A percentile compares a stretch with the other conserved stretches of the same genome.
phyloP scores from a whole-genome alignment of 2,329 filamentous ascomycete species.

The Colletotrichum magnum region DNA sequence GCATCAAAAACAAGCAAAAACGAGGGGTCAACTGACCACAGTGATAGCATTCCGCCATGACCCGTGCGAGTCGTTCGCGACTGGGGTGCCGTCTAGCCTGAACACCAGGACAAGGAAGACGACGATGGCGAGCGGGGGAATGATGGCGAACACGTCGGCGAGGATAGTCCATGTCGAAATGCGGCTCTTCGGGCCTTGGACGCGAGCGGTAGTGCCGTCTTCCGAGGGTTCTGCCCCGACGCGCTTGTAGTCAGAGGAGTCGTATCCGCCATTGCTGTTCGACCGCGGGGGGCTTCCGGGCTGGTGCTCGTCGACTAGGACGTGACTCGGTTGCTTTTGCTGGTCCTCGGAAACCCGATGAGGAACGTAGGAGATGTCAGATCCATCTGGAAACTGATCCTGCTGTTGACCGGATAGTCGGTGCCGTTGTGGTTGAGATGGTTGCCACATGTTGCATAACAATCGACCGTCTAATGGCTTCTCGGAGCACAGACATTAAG shows the following conservation, averaged over 20 bases:
- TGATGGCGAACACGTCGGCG: slow-evolving; percentile 2
- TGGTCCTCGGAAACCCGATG: background rate
- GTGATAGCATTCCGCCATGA: slow-evolving; percentile 10
- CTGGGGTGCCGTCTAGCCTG: background rate
- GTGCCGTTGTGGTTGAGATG: background rate
- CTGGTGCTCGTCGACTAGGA: background rate
- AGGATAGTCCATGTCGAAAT: slow-evolving; percentile 4
- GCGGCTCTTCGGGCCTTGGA: background rate
- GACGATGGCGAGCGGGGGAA: background rate
- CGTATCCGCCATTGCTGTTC: background rate
- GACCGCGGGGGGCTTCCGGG: background rate
- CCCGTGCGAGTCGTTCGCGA: background rate
- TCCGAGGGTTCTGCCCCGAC: background rate
- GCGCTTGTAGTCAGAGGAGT: slow-evolving; percentile 4
- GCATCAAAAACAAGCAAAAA: background rate
- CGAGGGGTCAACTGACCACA: background rate
- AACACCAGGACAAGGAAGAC: slow-evolving; percentile 11
- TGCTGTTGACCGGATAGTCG: background rate
- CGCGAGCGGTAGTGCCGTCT: background rate
- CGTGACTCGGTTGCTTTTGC: background rate
- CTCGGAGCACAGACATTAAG: too few species aligned
- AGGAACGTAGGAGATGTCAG: background rate
- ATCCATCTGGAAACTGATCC: background rate
- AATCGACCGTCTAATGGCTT: background rate
- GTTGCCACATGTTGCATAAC: background rate